Evolutionary conservation across 2,329 filamentous ascomycete genomes (phyloP).

Genomic region (Emericellopsis atlantica): DNA sequence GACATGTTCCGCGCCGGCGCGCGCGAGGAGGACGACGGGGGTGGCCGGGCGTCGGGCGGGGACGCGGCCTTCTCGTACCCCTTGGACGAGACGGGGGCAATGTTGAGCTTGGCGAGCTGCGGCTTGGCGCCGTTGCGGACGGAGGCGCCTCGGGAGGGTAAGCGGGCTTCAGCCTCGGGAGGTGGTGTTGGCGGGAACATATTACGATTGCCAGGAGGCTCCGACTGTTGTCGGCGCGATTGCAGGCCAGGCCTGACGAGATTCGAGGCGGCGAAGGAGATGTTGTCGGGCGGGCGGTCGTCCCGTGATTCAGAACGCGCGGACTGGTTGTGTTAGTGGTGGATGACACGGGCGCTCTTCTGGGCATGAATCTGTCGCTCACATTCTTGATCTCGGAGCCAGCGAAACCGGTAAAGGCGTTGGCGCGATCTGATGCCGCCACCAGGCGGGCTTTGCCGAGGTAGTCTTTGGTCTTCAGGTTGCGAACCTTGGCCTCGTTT

Average conservation of each 20-base stretch:
- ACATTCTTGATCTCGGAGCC: conserved; percentile 69
- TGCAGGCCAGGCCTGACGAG: conserved; percentile 77
- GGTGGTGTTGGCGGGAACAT: conserved; percentile 98
- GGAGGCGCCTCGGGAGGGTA: conserved; percentile 45
- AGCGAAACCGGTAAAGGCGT: conserved; percentile 72
- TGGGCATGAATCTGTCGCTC: conserved; percentile 11
- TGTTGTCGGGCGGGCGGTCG: conserved; percentile 68
- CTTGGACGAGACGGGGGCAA: conserved; percentile 40
- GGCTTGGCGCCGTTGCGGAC: conserved; percentile 49
- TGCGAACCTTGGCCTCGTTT: conserved; percentile 96
- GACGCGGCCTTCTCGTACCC: conserved; percentile 39
- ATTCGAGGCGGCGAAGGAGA: conserved; percentile 87
- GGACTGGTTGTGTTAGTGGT: conserved; percentile 20
- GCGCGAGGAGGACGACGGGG: conserved; percentile 30
- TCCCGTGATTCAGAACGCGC: conserved; percentile 50
- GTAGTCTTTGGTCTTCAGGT: conserved; percentile 95
- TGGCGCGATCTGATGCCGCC: conserved; percentile 69
- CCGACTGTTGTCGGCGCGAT: conserved; percentile 74
- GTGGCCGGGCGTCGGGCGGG: conserved; percentile 27
- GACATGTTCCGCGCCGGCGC: conserved; percentile 30
- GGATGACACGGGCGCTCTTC: background rate
- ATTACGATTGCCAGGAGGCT: conserved; percentile 65
- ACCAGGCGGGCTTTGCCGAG: conserved; percentile 91
- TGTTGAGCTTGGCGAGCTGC: conserved; percentile 50
- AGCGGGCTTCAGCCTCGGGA: conserved; percentile 61